These are phyloP conservation scores for Mycena vulgaris DNA, from an alignment of 768 basidiomycete genomes.

Conservation along the genomic window DNA sequence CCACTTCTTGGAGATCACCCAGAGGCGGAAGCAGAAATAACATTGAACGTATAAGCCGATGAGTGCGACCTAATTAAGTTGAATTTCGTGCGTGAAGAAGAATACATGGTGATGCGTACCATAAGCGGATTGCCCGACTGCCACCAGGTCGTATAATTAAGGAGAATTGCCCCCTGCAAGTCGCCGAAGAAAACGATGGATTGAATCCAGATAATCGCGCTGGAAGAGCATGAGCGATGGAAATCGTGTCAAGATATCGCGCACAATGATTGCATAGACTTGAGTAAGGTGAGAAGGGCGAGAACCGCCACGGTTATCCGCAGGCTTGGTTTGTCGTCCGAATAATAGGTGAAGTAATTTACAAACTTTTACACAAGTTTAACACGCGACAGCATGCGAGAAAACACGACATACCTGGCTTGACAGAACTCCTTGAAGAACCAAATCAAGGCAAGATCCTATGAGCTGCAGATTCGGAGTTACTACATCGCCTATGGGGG, in stretches of 20 bases:
- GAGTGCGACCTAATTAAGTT: conserved; percentile 44
- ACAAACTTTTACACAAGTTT: conserved; percentile 40
- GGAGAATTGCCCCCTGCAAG: conserved; percentile 45
- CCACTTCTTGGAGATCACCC: conserved; percentile 43
- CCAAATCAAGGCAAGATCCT: conserved; percentile 46
- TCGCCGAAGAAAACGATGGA: conserved; percentile 48
- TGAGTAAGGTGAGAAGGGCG: conserved; percentile 46
- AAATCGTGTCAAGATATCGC: conserved; percentile 15
- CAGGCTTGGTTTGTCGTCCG: conserved; percentile 41
- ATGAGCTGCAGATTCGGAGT: conserved; percentile 41
- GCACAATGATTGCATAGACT: conserved; percentile 51
- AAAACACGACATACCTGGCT: conserved; percentile 44
- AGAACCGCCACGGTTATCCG: conserved; percentile 44
- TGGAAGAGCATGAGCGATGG: conserved; percentile 24
- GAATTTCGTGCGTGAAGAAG: neutral
- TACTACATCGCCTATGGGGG: neutral
- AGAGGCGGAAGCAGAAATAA: conserved; percentile 51
- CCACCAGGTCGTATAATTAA: conserved; percentile 53
- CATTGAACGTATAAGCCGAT: conserved; percentile 52
- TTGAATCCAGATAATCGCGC: conserved; percentile 50
- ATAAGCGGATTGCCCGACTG: conserved; percentile 49
- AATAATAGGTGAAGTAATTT: conserved; percentile 44
- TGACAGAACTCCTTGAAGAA: conserved; percentile 50
- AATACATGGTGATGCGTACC: conserved; percentile 31
- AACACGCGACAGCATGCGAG: neutral